Conservation (phyloP, 192 early-diverging fungal genomes). For the Coemansia sp. region DNA sequence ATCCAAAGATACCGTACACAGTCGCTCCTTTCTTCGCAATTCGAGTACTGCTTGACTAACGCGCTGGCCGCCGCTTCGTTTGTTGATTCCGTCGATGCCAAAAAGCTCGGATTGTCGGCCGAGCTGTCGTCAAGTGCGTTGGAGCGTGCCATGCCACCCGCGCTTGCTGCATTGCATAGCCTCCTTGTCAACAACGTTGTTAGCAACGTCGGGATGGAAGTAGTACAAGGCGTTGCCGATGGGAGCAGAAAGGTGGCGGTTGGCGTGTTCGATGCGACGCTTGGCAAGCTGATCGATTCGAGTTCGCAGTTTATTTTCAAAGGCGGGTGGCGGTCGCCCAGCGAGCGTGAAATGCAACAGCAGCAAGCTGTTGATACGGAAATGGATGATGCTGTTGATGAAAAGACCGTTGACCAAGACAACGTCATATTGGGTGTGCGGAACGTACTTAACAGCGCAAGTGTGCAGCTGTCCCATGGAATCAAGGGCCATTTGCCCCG, state of each 20-base stretch:
- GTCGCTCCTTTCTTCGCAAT: slow-evolving; percentile 42
- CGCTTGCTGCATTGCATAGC: slow-evolving; percentile 26
- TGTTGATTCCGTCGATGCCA: slow-evolving; percentile 45
- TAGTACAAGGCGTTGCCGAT: slow-evolving; percentile 54
- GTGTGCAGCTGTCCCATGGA: slow-evolving; percentile 44
- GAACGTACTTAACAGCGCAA: slow-evolving; percentile 26
- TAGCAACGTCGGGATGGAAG: slow-evolving; percentile 46
- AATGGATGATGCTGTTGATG: neutral
- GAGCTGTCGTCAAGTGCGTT: slow-evolving; percentile 32
- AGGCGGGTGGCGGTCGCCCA: slow-evolving; percentile 27
- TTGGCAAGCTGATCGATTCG: slow-evolving; percentile 41
- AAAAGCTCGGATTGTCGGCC: slow-evolving; percentile 34
- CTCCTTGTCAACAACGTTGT: slow-evolving; percentile 42
- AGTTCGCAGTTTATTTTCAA: slow-evolving; percentile 30
- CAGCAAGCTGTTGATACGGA: neutral
- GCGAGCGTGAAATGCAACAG: slow-evolving; percentile 32
- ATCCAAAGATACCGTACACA: slow-evolving; percentile 50
- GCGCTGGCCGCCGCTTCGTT: slow-evolving; percentile 45
- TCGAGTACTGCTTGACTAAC: slow-evolving; percentile 57
- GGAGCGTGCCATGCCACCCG: slow-evolving; percentile 27
- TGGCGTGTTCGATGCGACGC: slow-evolving; percentile 53
- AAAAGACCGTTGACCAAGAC: slow-evolving; percentile 7
- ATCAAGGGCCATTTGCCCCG: slow-evolving; percentile 43
- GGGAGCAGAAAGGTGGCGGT: slow-evolving; percentile 52
- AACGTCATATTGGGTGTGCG: slow-evolving; percentile 26